Evolutionary conservation across 176 grass and related monocot species (phyloP).

Genomic region (Poa pratensis): DNA sequence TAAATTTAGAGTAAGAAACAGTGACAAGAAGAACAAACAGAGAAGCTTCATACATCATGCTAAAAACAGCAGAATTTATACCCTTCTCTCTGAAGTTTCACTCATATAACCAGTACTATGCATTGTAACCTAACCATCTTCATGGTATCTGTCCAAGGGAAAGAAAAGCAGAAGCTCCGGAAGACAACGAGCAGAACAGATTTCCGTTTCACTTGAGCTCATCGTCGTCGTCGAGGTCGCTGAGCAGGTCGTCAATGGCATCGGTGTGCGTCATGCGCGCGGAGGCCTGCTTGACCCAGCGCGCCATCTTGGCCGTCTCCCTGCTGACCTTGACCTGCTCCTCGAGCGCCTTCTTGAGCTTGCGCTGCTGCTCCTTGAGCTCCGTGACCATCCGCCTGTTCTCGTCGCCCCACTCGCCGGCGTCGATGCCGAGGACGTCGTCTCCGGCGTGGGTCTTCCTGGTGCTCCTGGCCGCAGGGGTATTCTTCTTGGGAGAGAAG

Average conservation of each 20-base stretch:
- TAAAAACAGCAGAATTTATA: not conserved
- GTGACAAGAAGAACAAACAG: not conserved
- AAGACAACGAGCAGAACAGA: not conserved
- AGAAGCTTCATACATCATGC: not conserved
- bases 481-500: conserved; percentile 68
- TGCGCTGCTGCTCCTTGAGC: conserved; percentile 74
- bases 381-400: conserved; percentile 49
- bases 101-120: not conserved
- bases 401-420: conserved; percentile 66
- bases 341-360: conserved; percentile 80
- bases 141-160: not conserved
- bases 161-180: not conserved
- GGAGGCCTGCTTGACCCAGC: conserved; percentile 68
- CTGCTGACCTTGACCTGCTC: conserved; percentile 76
- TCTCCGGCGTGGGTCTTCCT: conserved; percentile 31
- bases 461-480: conserved; percentile 28
- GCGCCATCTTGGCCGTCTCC: conserved; percentile 85
- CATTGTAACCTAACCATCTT: not conserved
- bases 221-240: conserved; percentile 62
- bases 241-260: conserved; percentile 71
- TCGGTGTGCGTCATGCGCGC: conserved; percentile 64
- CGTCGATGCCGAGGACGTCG: conserved; percentile 41
- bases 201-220: conserved; percentile 59
- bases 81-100: not conserved
- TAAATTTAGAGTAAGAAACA: not conserved